phyloP scores from a whole-genome alignment of 1,284 basidiomycete species.

The Trametes pubescens region DNA sequence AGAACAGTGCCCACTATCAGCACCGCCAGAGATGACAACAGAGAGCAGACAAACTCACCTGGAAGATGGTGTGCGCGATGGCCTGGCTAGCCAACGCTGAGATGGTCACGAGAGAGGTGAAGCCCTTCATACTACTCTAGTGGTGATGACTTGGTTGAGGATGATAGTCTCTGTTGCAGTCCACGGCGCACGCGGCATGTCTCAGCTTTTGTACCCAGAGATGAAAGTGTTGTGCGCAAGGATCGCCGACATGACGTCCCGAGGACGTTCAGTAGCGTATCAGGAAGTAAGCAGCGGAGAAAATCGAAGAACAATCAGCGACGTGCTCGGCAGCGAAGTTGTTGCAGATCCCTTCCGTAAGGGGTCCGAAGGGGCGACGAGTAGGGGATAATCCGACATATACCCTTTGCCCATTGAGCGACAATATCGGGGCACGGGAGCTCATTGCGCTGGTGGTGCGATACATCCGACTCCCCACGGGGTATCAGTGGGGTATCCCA shows the following conservation, averaged over 20 bases:
- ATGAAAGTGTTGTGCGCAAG: neutral
- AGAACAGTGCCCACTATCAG: neutral
- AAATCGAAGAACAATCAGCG: constrained; percentile 9
- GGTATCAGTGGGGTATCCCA: constrained; percentile 7
- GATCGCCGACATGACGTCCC: constrained; percentile 20
- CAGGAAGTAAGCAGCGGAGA: constrained; percentile 15
- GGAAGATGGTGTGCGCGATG: constrained; percentile 58
- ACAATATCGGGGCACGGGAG: neutral
- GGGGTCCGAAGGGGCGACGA: constrained; percentile 18
- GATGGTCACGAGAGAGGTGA: constrained; percentile 40
- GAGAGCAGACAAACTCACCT: constrained; percentile 41
- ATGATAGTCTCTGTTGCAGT: constrained; percentile 15
- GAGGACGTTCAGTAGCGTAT: constrained; percentile 5
- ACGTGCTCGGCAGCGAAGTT: constrained; percentile 27
- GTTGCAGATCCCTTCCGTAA: constrained; percentile 29
- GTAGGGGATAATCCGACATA: constrained; percentile 22
- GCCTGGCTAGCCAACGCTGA: constrained; percentile 40
- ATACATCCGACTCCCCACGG: constrained; percentile 9
- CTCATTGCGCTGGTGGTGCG: neutral
- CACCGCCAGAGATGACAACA: constrained; percentile 1
- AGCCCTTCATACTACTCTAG: constrained; percentile 31
- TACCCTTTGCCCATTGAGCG: constrained; percentile 18
- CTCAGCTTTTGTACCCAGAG: constrained; percentile 26
- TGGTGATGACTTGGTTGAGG: constrained; percentile 3
- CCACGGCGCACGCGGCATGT: neutral